These are phyloP conservation scores for Epicoccum sorghinum DNA, from an alignment of 2,329 filamentous ascomycete genomes.

Conservation along the genomic window DNA sequence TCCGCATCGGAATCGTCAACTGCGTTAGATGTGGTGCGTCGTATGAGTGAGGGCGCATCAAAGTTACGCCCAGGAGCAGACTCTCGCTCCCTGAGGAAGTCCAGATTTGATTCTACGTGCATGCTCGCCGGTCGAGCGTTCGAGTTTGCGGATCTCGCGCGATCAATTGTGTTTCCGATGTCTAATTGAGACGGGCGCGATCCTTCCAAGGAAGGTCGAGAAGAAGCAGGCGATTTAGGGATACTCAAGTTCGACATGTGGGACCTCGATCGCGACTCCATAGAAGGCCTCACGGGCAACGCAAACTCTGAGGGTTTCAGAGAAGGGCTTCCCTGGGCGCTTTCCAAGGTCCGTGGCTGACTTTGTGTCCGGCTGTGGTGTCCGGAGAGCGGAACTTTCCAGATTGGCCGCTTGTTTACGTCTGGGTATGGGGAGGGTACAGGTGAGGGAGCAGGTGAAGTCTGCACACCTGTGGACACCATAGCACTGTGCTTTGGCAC, in stretches of 20 bases:
- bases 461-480: constrained; percentile 83
- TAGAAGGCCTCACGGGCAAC: constrained; percentile 47
- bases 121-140: constrained; percentile 80
- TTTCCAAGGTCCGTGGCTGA: constrained; percentile 54
- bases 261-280: constrained; percentile 59
- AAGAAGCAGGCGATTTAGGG: constrained; percentile 62
- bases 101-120: constrained; percentile 80
- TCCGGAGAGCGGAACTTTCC: constrained; percentile 57
- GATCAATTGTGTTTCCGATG: constrained; percentile 61
- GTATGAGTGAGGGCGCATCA: constrained; percentile 38
- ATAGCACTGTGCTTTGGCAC: constrained; percentile 59
- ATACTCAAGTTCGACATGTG: constrained; percentile 56
- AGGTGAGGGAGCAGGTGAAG: constrained; percentile 59
- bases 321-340: constrained; percentile 43
- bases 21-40: constrained; percentile 37
- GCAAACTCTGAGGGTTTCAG: constrained; percentile 46
- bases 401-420: constrained; percentile 56
- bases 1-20: constrained; percentile 49
- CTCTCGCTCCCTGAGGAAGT: constrained; percentile 81
- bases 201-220: constrained; percentile 74
- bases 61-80: constrained; percentile 52
- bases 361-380: constrained; percentile 55
- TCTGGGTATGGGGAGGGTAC: constrained; percentile 46
- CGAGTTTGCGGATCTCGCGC: constrained; percentile 68
- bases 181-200: constrained; percentile 70